Evolutionary conservation across 306 rosid genomes (phyloP), one percentile per base, ranked within the genome.

Genomic region (Pueraria montana): DNA sequence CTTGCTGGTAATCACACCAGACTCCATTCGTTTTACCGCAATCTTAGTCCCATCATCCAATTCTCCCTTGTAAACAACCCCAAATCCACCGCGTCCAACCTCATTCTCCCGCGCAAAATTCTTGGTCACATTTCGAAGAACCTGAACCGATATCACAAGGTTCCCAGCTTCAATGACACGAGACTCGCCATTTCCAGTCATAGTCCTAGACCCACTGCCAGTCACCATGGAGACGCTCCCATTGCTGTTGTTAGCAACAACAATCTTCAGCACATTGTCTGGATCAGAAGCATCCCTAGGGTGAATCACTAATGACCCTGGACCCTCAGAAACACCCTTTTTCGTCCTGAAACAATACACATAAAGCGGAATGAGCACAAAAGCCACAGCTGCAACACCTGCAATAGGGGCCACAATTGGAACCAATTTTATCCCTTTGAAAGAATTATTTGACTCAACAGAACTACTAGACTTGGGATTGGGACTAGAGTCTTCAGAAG

Each of bases 81-180:
- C 98, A 65, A 92, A 94, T 32, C 98, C 98, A 17, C 98, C 98
- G 11, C 97, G 97, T 18, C 98, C 98, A 10, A 94, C 89, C 87
- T 90, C 97, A 81, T 94, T 94, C 84, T 90, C 97, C 2, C 91
- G 85, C 14, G 98, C 87, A 24, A 94, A 94, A 86, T 92, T 92
- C 45, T 87, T 88, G 4, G 98, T 94, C 80, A 87, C 94, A 0
- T 87, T 85, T 66, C 92, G 86, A 72, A 94, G 93, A 61, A 90
- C 93, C 78, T 94, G 97, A 74, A 94, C 93, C 45, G 97, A 94
- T 87, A 94, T 90, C 78, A 87, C 86, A 16, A 89, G 91, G 84
- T 91, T 91, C 79, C 94, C 97, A 66, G 92, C 87, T 84, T 94
- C 98, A 64, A 93, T 85, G 80, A 90, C 89, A 82, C 77, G 91